A percentile compares a stretch with the other conserved stretches of the same genome.
Conservation (phyloP, 2,329 filamentous ascomycete species). For the Lachnum nothofagi region DNA sequence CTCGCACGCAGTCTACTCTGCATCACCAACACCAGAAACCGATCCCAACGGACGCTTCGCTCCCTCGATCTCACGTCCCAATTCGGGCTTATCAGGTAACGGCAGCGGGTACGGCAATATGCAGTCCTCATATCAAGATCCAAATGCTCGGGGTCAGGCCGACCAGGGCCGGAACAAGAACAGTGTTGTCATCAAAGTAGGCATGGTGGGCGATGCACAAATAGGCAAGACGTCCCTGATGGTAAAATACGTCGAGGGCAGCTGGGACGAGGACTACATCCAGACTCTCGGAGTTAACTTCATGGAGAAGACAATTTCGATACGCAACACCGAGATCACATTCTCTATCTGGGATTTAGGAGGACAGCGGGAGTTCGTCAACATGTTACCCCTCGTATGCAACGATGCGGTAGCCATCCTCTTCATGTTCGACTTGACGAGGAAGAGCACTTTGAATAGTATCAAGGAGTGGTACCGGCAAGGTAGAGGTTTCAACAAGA, state of each 20-base stretch:
- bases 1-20: slow-evolving; percentile 26
- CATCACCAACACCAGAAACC: slow-evolving; percentile 25
- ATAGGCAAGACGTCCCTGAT: slow-evolving; percentile 99
- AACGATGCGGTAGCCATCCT: slow-evolving; percentile 97
- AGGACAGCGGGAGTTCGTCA: slow-evolving; percentile 97
- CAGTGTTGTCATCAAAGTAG: slow-evolving; percentile 95
- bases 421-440: slow-evolving; percentile 98
- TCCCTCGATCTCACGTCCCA: slow-evolving; percentile 32
- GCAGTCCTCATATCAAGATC: slow-evolving; percentile 31
- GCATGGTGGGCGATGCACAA: slow-evolving; percentile 98
- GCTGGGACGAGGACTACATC: slow-evolving; percentile 99
- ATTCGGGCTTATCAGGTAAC: slow-evolving; percentile 31
- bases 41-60: slow-evolving; percentile 28
- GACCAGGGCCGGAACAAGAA: slow-evolving; percentile 41
- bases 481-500: slow-evolving; percentile 98
- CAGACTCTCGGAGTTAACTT: slow-evolving; percentile 98
- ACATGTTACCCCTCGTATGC: slow-evolving; percentile 98
- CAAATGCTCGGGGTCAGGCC: slow-evolving; percentile 28
- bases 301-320: slow-evolving; percentile 99
- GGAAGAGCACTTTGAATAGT: slow-evolving; percentile 96
- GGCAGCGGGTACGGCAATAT: slow-evolving; percentile 29
- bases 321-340: slow-evolving; percentile 98
- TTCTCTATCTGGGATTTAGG: slow-evolving; percentile 99
- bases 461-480: slow-evolving; percentile 99
- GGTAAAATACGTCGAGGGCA: slow-evolving; percentile 99